Evolutionary conservation across 2,329 filamentous ascomycete genomes (phyloP), one percentile per base, ranked within the genome.

Genomic region (Claviceps maximensis): DNA sequence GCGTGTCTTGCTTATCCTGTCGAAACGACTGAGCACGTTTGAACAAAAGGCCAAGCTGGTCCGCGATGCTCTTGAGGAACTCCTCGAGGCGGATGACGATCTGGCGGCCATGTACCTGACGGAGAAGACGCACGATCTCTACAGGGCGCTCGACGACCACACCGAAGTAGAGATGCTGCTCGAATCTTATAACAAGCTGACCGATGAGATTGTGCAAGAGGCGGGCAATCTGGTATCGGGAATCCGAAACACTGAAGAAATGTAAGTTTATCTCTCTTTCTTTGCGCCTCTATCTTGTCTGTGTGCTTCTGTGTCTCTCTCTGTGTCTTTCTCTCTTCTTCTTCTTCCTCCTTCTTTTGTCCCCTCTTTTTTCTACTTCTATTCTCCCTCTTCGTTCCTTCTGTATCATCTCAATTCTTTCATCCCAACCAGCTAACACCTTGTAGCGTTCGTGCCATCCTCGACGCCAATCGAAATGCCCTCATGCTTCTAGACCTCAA

Each of bases 401-500:
- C 17, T 29, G 6, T 38, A 8, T n/a, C 6, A 17, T n/a, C n/a
- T n/a, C n/a, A n/a, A 2, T 38, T 15, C 2, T 3, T 13, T 1
- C 36, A 13, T 15, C 13, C 4, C 17, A 3, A 2, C 15, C 23
- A 27, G 50, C 59, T 65, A 55, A 67, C 62, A 5, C 19, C 6
- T 2, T 13, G n/a, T n/a, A 95, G 89, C 49, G 88, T 96, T 57
- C 94, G 93, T 67, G 93, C 93, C 25, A 98, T 98, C 59, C 82
- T 98, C 33, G 93, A 98, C 67, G 91, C 93, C 53, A 98, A 98
- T 67, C 90, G 93, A 59, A 98, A 98, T 72, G 87, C 89, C 9
- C 86, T 98, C 59, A 98, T 98, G 93, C 77, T 98, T 19, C 79
- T 97, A 33, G 93, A 97, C 58, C 83, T 98, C 61, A 95, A 95